Evolutionary conservation across 208 protist genomes (phyloP), one percentile per base, ranked within the genome.

Genomic region (Leishmania major): DNA sequence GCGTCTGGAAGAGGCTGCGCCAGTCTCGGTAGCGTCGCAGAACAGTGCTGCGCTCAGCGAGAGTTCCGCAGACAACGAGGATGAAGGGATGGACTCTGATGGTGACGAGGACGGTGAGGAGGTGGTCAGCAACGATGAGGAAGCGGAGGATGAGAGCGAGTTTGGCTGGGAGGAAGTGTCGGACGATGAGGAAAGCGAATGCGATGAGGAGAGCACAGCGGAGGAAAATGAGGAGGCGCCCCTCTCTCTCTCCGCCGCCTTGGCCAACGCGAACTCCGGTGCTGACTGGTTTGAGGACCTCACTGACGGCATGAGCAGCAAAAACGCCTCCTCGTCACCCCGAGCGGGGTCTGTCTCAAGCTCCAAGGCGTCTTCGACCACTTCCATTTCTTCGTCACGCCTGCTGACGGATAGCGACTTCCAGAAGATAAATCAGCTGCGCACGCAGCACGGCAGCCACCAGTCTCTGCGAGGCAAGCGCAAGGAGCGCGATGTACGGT

Each of bases 341-440:
- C 84, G 78, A 28, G 78, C 86, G 31, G 35, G 86, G 13, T 91
- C 92, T 31, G 37, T 83, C 37, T 66, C 84, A 2, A 87, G 87
- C 78, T 90, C 88, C 31, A 89, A 84, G 67, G 78, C 81, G 13
- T 78, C 85, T 0, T 88, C 87, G 2, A 80, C 71, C 19, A 76
- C 84, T 0, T 92, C 92, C 11, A 79, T 94, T 19, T 86, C 93
- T 0, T 88, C 92, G 22, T 78, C 81, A 4, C 92, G 93, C 35
- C 87, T 97, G 80, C 86, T 97, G 22, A 95, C 91, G 19, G 95
- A 97, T 64, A 92, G 80, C 60, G 95, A 97, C 78, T 96, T 98
- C 83, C 85, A 92, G 67, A 93, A 91, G 84, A 96, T 98, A 64
- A 94, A 92, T 17, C 87, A 88, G 69, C 88, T 98, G 55, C 90